Percentiles rank a stretch among this genome's conserved stretches.
Conservation (phyloP, 768 basidiomycete species). For the Trametes maxima region DNA sequence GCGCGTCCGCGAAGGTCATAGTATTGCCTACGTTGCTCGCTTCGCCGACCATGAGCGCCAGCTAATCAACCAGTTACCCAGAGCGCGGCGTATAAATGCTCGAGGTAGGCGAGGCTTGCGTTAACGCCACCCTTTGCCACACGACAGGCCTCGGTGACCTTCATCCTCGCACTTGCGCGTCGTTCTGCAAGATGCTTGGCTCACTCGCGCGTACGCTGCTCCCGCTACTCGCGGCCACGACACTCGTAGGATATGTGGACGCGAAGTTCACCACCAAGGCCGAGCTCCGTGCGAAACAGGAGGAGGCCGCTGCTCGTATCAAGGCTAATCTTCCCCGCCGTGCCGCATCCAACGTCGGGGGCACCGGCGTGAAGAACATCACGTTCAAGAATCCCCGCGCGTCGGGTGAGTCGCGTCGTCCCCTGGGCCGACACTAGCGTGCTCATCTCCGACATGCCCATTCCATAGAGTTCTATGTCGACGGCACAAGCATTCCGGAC, state of each 20-base stretch:
- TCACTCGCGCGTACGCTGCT: slow-evolving; percentile 1
- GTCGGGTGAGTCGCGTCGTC: slow-evolving; percentile 41
- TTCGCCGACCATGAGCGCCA: too few relatives aligned
- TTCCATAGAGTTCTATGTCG: slow-evolving; percentile 65
- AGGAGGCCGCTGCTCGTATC: slow-evolving; percentile 50
- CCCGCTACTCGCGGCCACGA: background rate
- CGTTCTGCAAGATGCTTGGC: too few relatives aligned
- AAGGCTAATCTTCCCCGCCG: slow-evolving; percentile 16
- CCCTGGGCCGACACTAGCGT: too few relatives aligned
- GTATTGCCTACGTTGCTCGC: too few relatives aligned
- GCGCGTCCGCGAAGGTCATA: too few relatives aligned
- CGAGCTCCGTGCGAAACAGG: slow-evolving; percentile 47
- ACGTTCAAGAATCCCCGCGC: slow-evolving; percentile 71
- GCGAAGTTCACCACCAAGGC: slow-evolving; percentile 35
- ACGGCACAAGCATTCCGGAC: slow-evolving; percentile 64
- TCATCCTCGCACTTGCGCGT: background rate
- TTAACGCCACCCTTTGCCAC: background rate
- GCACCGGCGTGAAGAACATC: slow-evolving; percentile 52
- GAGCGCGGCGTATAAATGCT: too few relatives aligned
- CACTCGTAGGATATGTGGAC: background rate
- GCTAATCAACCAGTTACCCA: too few relatives aligned
- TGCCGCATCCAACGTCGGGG: background rate
- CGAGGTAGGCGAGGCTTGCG: background rate
- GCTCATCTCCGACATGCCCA: background rate
- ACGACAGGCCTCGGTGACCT: background rate